phyloP scores from a whole-genome alignment of 768 basidiomycete genomes.

The Termitomyces sp. region DNA sequence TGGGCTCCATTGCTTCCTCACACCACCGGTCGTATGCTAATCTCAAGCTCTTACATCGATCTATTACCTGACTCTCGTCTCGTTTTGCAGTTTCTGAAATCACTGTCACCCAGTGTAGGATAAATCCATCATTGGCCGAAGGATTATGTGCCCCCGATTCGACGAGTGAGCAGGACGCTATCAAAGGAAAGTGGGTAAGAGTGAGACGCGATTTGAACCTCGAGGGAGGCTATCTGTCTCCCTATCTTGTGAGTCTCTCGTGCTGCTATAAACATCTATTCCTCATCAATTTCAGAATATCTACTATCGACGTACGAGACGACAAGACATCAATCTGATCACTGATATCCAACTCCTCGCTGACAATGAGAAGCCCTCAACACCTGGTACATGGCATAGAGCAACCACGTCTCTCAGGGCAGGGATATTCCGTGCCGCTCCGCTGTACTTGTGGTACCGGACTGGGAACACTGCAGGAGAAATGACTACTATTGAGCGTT shows the following conservation, averaged over 20 bases:
- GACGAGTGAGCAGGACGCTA: constrained; percentile 69
- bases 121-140: constrained; percentile 53
- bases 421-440: constrained; percentile 53
- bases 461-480: constrained; percentile 59
- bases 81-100: constrained; percentile 72
- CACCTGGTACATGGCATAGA: constrained; percentile 58
- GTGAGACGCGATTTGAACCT: constrained; percentile 79
- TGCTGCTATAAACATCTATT: neutral
- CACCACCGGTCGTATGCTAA: constrained; percentile 66
- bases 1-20: constrained; percentile 78
- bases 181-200: constrained; percentile 86
- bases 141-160: constrained; percentile 68
- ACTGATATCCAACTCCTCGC: constrained; percentile 67
- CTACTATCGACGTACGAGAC: constrained; percentile 82
- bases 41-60: neutral
- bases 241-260: constrained; percentile 49
- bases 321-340: constrained; percentile 78
- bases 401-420: constrained; percentile 59
- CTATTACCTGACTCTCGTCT: neutral
- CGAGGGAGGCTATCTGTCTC: constrained; percentile 49
- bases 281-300: constrained; percentile 40
- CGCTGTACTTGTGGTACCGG: constrained; percentile 79
- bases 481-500: constrained; percentile 55
- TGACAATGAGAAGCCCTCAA: constrained; percentile 46
- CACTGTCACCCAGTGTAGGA: constrained; percentile 59